Conservation (phyloP, 306 rosid genomes). For the Vicia villosa region DNA sequence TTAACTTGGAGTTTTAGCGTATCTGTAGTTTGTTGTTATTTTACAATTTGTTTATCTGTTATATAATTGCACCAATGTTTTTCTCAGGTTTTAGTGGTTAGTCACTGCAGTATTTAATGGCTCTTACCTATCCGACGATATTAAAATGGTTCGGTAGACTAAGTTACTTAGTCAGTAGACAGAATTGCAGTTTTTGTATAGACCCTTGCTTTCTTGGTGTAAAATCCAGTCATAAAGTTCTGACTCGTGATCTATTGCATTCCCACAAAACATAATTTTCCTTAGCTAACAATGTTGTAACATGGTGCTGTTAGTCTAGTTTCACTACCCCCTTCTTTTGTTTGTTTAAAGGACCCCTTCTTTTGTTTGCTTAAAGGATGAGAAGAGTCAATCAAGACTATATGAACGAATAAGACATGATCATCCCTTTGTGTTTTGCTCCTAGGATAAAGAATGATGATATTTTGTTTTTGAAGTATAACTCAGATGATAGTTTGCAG, state of each 20-base stretch:
- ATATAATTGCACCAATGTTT: conserved; percentile 18
- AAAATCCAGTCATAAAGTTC: neutral
- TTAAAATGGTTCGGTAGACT: neutral
- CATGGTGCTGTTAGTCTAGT: neutral
- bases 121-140: neutral
- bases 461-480: too few relatives aligned
- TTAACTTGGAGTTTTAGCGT: conserved; percentile 6
- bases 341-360: too few relatives aligned
- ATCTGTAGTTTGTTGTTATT: conserved; percentile 30
- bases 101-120: neutral
- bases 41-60: conserved; percentile 23
- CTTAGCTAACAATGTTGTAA: neutral
- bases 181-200: neutral
- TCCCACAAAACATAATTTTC: neutral
- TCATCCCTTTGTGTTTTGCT: neutral
- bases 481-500: too few relatives aligned
- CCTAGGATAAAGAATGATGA: neutral
- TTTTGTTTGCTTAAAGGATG: neutral
- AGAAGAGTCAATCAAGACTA: neutral
- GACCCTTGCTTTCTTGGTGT: neutral
- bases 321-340: too few relatives aligned
- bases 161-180: neutral
- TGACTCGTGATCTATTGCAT: neutral
- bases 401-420: neutral
- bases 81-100: neutral